Conservation (phyloP, 2,329 filamentous ascomycete species). For the Dendryphion nanum region DNA sequence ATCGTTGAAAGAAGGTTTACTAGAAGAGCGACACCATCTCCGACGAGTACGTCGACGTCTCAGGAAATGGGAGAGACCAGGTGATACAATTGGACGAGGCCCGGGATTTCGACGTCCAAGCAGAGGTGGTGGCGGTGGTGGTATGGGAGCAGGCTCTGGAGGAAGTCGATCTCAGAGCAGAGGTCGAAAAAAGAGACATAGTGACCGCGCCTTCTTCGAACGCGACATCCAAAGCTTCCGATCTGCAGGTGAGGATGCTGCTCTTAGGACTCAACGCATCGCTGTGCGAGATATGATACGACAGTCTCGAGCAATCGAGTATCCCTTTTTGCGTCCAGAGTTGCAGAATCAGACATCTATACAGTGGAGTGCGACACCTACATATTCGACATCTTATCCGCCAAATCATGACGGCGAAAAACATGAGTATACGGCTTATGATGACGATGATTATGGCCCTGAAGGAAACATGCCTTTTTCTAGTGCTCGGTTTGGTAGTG, state of each 20-base stretch:
- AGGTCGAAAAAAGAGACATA: constrained; percentile 1
- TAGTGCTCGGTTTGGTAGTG: constrained; percentile 1
- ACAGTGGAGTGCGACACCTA: constrained; percentile 11
- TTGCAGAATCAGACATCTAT: constrained; percentile 17
- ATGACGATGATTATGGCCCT: constrained; percentile 2
- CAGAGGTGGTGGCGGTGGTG: no score
- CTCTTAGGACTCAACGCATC: constrained; percentile 36
- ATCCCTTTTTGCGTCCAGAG: constrained; percentile 38
- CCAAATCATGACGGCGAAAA: neutral
- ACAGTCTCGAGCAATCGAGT: constrained; percentile 38
- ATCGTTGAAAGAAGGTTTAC: constrained; percentile 41
- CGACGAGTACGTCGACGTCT: constrained; percentile 13
- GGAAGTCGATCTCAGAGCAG: no score
- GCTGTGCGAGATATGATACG: constrained; percentile 36
- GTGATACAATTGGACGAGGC: no score
- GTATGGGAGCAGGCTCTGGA: no score
- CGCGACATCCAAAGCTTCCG: constrained; percentile 22
- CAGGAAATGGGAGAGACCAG: constrained; percentile 16
- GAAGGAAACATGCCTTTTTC: neutral
- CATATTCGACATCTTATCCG: neutral
- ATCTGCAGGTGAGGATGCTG: constrained; percentile 28
- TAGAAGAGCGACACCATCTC: constrained; percentile 42
- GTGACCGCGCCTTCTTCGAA: constrained; percentile 14
- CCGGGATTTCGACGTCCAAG: no score
- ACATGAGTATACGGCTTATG: neutral